phyloP scores from a whole-genome alignment of 495 filamentous ascomycete genomes.

The Penicillium malachiteum region DNA sequence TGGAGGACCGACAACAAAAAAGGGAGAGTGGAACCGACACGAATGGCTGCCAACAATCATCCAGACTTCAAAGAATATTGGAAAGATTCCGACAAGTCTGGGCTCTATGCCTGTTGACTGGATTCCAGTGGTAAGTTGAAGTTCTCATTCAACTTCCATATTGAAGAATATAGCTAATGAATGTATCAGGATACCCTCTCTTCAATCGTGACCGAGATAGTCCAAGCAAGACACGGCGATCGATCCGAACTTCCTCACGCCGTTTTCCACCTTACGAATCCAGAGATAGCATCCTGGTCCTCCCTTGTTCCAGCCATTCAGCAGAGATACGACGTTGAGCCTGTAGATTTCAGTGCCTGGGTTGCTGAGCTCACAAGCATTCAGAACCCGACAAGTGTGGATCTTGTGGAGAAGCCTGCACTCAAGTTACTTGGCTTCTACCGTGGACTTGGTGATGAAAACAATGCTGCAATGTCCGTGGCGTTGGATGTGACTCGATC shows the following conservation, averaged over 20 bases:
- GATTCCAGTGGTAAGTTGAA: conserved; percentile 24
- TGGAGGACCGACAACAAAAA: conserved; percentile 41
- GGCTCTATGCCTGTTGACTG: conserved; percentile 25
- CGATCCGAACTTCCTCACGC: conserved; percentile 1
- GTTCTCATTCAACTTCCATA: background rate
- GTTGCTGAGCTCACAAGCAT: conserved; percentile 24
- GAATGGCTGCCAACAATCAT: conserved; percentile 42
- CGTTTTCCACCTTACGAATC: conserved; percentile 33
- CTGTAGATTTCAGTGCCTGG: conserved; percentile 22
- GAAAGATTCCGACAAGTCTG: conserved; percentile 20
- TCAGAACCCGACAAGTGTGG: conserved; percentile 11
- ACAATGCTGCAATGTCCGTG: conserved; percentile 12
- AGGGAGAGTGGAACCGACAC: conserved; percentile 35
- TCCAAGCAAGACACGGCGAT: conserved; percentile 15
- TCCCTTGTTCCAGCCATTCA: conserved; percentile 23
- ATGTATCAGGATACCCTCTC: conserved; percentile 18
- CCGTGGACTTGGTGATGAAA: conserved; percentile 15
- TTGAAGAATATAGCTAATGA: background rate
- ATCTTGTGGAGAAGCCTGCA: conserved; percentile 23
- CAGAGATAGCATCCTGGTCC: conserved; percentile 18
- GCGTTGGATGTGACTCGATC: conserved; percentile 18
- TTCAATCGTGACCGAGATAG: conserved; percentile 20
- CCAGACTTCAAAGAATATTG: conserved; percentile 28
- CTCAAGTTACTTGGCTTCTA: conserved; percentile 31
- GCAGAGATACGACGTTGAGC: conserved; percentile 8